Base-by-base conservation (phyloP, 441 rosid genomes). In the Lepidium campestre region DNA sequence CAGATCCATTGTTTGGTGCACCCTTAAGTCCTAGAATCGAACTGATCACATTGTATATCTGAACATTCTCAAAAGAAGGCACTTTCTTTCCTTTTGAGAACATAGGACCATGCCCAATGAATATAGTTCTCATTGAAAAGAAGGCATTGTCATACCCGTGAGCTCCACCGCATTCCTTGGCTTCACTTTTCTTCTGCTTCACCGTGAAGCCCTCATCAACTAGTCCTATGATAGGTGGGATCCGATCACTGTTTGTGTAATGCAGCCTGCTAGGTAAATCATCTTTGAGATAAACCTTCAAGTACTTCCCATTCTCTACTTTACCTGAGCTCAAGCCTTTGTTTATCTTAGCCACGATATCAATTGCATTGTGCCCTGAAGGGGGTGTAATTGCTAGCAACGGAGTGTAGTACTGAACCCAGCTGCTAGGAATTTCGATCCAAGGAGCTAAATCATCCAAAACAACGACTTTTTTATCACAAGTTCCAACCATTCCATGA, bases 401-500 rank as follows among this genome's bases (percentile, higher is more conserved):
- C 0, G 99, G 95, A 56, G 78, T 74, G 52, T 87, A 84, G 25
- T 62, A 27, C 31, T 82, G 93, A 65, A 93, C 87, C 96, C 99
- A 91, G 10, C 70, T 78, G 0, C 71, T 58, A 0, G 95, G 90
- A 54, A 91, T 80, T 25, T 80, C 57, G 47, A 90, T 77, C 92
- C 93, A 90, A 42, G 89, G 71, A 18, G 84, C 80, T 66, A 93
- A 81, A 82, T 91, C 95, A 55, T 91, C 91, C 2, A 93, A 67
- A 34, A 84, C 69, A 23, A 93, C 75, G 47, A 89, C 22, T 72
- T 93, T 91, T 42, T 83, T 79, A 68, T 89, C 96, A 56, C 99
- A 93, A 8, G 93, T 93, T 25, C 99, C 97, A 44, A 93, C 99
- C 97, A 93, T 93, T 19, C 99, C 99, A 79, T 93, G 99, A 75